phyloP scores from a whole-genome alignment of 1,139 yeast species.

The Meyerozyma athensensis region DNA sequence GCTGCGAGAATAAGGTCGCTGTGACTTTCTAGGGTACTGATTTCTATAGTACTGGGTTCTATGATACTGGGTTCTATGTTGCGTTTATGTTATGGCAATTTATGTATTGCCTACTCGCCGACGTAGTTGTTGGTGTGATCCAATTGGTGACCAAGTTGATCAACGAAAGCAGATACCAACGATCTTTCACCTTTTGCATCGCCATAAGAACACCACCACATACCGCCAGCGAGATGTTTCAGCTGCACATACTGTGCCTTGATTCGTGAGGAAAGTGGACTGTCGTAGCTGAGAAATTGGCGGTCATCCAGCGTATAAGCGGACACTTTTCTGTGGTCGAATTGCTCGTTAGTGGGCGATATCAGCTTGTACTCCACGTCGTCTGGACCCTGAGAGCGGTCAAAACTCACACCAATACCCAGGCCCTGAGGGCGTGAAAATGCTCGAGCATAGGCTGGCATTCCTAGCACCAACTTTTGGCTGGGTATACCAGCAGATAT shows the following conservation, averaged over 20 bases:
- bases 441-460: constrained; percentile 83
- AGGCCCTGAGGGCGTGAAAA: constrained; percentile 40
- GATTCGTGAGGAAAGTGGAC: constrained; percentile 40
- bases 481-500: constrained; percentile 37
- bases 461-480: constrained; percentile 66
- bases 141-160: constrained; percentile 25
- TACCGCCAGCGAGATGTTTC: constrained; percentile 67
- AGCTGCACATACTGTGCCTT: constrained; percentile 59
- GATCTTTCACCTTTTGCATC: constrained; percentile 41
- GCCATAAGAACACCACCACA: constrained; percentile 95
- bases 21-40: too few species aligned
- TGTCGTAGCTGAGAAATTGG: constrained; percentile 64
- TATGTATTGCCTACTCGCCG: too few species aligned
- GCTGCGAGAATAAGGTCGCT: too few species aligned
- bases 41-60: too few species aligned
- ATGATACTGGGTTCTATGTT: too few species aligned
- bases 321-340: constrained; percentile 50
- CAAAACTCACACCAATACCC: constrained; percentile 40
- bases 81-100: too few species aligned
- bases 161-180: constrained; percentile 38
- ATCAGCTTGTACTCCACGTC: constrained; percentile 51
- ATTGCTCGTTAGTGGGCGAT: constrained; percentile 43
- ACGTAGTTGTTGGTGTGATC: constrained; percentile 2
- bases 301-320: constrained; percentile 52
- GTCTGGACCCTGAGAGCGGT: constrained; percentile 39